Evolutionary conservation across 139 green algal species (phyloP).

Genomic region (Tetradesmus obliquus): DNA sequence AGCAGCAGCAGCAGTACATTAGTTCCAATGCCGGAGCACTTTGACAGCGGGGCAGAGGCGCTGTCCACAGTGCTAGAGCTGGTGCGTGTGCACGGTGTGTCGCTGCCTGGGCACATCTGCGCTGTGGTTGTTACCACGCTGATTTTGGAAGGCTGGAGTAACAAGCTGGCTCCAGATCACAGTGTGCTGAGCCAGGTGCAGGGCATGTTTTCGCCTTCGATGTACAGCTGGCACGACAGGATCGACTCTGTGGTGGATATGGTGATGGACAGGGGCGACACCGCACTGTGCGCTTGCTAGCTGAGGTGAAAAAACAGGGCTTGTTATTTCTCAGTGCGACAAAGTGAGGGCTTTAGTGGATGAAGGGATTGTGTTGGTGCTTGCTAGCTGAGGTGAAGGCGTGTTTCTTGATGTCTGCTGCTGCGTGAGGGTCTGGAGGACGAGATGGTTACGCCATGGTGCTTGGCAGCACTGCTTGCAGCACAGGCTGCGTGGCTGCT

Average conservation of each 20-base stretch:
- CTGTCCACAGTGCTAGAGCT: slow-evolving; percentile 83
- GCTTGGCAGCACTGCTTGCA: no score
- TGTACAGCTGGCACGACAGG: slow-evolving; percentile 56
- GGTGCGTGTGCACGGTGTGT: slow-evolving; percentile 78
- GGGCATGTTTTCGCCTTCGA: slow-evolving; percentile 65
- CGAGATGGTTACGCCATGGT: no score
- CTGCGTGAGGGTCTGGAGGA: no score
- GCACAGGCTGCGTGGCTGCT: no score
- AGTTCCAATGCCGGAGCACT: slow-evolving; percentile 29
- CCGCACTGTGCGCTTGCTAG: slow-evolving; percentile 2
- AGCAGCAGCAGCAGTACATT: background rate
- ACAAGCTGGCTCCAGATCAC: slow-evolving; percentile 76
- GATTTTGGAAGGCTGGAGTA: slow-evolving; percentile 92
- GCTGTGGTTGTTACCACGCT: slow-evolving; percentile 89
- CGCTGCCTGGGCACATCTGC: slow-evolving; percentile 88
- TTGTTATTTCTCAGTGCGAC: no score
- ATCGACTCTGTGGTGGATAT: slow-evolving; percentile 61
- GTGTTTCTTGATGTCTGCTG: no score
- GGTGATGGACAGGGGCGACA: slow-evolving; percentile 53
- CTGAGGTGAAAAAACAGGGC: no score
- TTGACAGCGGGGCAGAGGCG: slow-evolving; percentile 74
- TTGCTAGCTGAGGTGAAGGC: no score
- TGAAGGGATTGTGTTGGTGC: no score
- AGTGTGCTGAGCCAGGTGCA: slow-evolving; percentile 69
- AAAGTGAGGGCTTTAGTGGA: no score